Evolutionary conservation across 2,329 filamentous ascomycete species (phyloP), one percentile per base, ranked within the genome.

Genomic region (Amauroascus verrucosus): DNA sequence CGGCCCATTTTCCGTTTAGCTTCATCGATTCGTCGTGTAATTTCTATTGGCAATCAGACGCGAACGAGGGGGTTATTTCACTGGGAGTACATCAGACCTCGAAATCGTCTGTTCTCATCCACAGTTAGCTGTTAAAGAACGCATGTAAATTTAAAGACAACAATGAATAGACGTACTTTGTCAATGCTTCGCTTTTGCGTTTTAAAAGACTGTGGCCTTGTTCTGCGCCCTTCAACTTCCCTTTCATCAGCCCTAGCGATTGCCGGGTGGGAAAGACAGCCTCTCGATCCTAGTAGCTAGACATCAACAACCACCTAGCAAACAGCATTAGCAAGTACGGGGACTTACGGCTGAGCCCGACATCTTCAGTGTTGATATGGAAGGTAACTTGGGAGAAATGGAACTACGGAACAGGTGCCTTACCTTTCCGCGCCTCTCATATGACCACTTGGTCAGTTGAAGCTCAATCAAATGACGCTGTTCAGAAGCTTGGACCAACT

Each of bases 1-100:
- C 91, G 82, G 54, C 93, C 93, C 91, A 98, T 98, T 77, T 98
- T 98, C 63, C 90, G 86, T 74, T 98, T 98, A 40, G 93, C 93
- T 71, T 98, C 93, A 75, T 98, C 91, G 72, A 98, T 98, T 66
- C 93, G 86, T 69, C 84, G 83, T 48, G 93, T 96, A 65, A 98
- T 98, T 65, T 98, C 93, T 88, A 68, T 60, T 63, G 40, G 55
- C 57, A 56, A 55, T 57, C 49, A 55, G 56, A 55, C 22, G 26
- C 20, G 38, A 14, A 24, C 11, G 26, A 37, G 16, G 30, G 9
- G 32, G 1, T 46, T 28, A 3, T 35, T 26, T 13, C 47, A 32
- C 18, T 37, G 8, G 22, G 26, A 14, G 16, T 41, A 56, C 6
- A 37, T 46, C 55, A 50, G 80, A 93, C 87, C 88, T 85, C 88